phyloP scores from a whole-genome alignment of 305 asterid genomes.

The Petunia hybrid region DNA sequence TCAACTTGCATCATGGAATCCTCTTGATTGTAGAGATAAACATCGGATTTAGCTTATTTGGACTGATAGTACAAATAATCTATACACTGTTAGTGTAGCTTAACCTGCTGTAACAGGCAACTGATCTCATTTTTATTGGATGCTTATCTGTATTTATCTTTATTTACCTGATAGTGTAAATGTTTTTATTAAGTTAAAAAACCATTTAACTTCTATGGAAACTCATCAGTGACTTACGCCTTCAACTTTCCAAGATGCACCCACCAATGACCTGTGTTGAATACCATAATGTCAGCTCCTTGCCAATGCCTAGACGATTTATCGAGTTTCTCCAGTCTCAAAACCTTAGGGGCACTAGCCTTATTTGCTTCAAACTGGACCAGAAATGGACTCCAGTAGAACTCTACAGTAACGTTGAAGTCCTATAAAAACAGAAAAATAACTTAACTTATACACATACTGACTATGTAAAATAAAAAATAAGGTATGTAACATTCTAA shows the following conservation, averaged over 20 bases:
- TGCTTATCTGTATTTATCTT: no score
- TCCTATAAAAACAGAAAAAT: slow-evolving; percentile 28
- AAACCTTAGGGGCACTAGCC: slow-evolving; percentile 15
- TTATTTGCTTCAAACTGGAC: slow-evolving; percentile 34
- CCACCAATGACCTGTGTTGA: slow-evolving; percentile 42
- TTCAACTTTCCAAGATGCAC: slow-evolving; percentile 36
- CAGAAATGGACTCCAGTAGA: slow-evolving; percentile 42
- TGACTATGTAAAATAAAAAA: no score
- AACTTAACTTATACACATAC: no score
- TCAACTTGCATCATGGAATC: no score
- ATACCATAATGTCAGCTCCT: slow-evolving; percentile 39
- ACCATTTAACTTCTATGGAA: background rate
- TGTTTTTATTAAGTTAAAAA: background rate
- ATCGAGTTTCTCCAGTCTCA: slow-evolving; percentile 37
- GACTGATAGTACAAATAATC: no score
- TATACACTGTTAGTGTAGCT: no score
- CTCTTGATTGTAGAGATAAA: no score
- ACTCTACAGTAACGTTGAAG: slow-evolving; percentile 38
- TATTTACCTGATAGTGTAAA: background rate
- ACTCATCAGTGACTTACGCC: slow-evolving; percentile 35
- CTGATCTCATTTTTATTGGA: no score
- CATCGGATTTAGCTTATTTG: no score
- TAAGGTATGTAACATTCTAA: no score
- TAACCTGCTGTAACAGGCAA: no score
- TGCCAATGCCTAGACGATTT: slow-evolving; percentile 34